Base-by-base conservation (phyloP, 78 protist genomes). In the Dictyostelium brefeldianum region DNA sequence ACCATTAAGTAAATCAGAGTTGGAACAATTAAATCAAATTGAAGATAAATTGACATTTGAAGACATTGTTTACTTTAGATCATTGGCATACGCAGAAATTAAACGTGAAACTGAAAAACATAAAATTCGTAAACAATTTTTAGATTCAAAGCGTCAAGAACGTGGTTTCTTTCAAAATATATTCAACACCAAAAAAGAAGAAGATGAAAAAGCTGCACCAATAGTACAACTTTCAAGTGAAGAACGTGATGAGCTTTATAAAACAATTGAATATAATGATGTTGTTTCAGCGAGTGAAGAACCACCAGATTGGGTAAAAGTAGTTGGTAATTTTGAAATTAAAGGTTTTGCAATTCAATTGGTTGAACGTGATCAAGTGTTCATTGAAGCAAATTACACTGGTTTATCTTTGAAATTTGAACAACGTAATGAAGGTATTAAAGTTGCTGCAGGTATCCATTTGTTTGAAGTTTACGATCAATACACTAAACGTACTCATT, bases 31-130 rank as follows among this genome's bases (percentile, higher is more conserved):
- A 57, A 47, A 62, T 22, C 75, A 62, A 31, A 12, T 90, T 3
- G 95, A 90, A 14, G 95, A 90, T 0, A 50, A 51, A 18, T 85
- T 90, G 12, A 70, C 89, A 15, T 90, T 90, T 74, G 95, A 90
- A 15, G 95, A 90, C 22, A 80, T 90, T n/a, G 57, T 90, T 41
- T 90, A 65, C 79, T 90, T 79, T 62, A 50, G 90, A 43, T 81
- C 90, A 18, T 67, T 81, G 25, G 95, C 95, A 20, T 80, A 90
- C 47, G 95, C 95, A 1, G 95, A 81, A 56, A 71, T 90, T 53
- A 81, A 81, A 71, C 56, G 70, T 59, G 95, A 90, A 54, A 54
- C 95, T 4, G 82, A 80, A 47, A 90, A 80, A 57, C 27, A 80
- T 50, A 81, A 80, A 46, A 31, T 59, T 4, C 53, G 89, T 41